Base-by-base conservation (phyloP, 225 moss, liverwort and hornwort species). In the Pseudoscleropodium purum region DNA sequence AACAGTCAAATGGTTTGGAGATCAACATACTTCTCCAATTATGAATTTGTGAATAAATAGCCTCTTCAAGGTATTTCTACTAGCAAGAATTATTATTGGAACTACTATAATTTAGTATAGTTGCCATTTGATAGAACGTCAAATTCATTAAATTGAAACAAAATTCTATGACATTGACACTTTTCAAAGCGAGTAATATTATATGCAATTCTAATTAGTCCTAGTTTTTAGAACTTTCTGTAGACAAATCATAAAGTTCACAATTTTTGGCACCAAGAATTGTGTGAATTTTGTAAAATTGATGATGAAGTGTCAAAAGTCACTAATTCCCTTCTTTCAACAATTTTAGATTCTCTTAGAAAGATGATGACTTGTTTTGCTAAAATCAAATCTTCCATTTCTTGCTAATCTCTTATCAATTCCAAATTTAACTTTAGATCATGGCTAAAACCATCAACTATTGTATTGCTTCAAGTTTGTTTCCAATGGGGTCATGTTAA, bases 401-500 rank as follows among this genome's bases (percentile, higher is more conserved):
- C 3, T 9, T 65, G 5, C 0, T 15, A 31, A 15, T 30, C 2
- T 31, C 14, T 17, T 65, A 2, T 1, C 2, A 0, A 66, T 66
- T 66, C 5, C 3, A 18, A 18, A 34, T 34, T 34, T 66, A 18
- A 1, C 10, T 66, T 11, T 64, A 16, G 31, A 68, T 7, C 29
- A 17, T 43, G 10, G 10, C 3, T 18, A 9, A 17, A 74, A 33
- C 12, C 49, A 49, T 49, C 49, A 49, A 49, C 24, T 24, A 60
- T 24, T 60, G 4, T 33, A 51, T 51, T 51, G 20, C 13, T 49
- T 75, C 4, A 49, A 4, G 31, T 75, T 75, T 75, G 11, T 2
- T 4, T 1, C 7, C 4, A 75, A 12, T 19, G 2, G 2, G 2
- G 1, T 75, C 11, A 51, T 33, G 7, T 51, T 33, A 33, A 18